Conservation (phyloP, 805 yeast species). For the Tetrapisispora pingtungensis region DNA sequence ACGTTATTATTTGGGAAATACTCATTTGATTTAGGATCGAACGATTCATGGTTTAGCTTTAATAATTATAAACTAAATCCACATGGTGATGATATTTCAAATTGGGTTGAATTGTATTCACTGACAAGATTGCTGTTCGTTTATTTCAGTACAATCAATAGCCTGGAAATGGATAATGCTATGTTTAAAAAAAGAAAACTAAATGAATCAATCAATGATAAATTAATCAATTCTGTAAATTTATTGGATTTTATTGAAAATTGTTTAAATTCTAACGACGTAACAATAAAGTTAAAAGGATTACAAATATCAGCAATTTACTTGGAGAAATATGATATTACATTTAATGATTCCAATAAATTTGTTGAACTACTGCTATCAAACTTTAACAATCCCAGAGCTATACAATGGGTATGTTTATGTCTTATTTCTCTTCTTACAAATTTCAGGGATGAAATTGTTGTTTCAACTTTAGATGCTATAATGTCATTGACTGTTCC, state of each 20-base stretch:
- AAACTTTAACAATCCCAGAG: conserved; percentile 11
- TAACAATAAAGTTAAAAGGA: conserved; percentile 7
- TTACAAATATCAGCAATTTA: conserved; percentile 17
- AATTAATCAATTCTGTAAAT: conserved; percentile 10
- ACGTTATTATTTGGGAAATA: background rate
- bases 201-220: conserved; percentile 6
- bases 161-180: conserved; percentile 3
- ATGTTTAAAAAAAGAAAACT: conserved; percentile 18
- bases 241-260: conserved; percentile 12
- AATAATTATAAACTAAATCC: conserved; percentile 13
- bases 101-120: conserved; percentile 16
- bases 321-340: conserved; percentile 5
- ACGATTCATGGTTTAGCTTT: conserved; percentile 11
- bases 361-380: conserved; percentile 9
- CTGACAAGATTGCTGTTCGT: conserved; percentile 11
- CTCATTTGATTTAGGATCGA: no score
- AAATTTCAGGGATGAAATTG: conserved; percentile 5
- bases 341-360: background rate
- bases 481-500: conserved; percentile 28
- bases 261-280: conserved; percentile 8
- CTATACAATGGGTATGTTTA: conserved; percentile 14
- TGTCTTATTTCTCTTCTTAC: conserved; percentile 18
- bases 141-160: conserved; percentile 8
- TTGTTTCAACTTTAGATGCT: conserved; percentile 11
- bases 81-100: background rate